A percentile compares a stretch with the other conserved stretches of the same genome.
Evolutionary conservation across 2,329 filamentous ascomycete genomes (phyloP).

Genomic region (Gaeumannomyces sp.): DNA sequence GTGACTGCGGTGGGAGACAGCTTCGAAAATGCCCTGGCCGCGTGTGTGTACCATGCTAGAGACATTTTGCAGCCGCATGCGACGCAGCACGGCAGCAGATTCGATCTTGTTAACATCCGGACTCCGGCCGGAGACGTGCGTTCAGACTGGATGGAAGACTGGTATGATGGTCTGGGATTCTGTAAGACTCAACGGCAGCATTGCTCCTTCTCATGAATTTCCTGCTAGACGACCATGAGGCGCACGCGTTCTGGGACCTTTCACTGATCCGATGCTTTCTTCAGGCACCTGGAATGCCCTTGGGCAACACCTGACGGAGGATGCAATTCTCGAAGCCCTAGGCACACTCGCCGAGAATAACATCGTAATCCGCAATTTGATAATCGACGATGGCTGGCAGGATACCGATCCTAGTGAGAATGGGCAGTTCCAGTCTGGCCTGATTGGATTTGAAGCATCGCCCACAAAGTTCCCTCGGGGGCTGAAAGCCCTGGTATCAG

Average conservation of each 20-base stretch:
- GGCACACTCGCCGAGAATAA: conserved; percentile 62
- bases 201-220: conserved; percentile 5
- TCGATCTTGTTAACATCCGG: conserved; percentile 38
- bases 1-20: conserved; percentile 65
- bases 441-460: conserved; percentile 84
- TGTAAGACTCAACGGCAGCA: conserved; percentile 44
- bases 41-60: conserved; percentile 83
- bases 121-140: conserved; percentile 41
- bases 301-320: conserved; percentile 73
- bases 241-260: not conserved
- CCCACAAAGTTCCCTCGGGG: conserved; percentile 72
- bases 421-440: conserved; percentile 54
- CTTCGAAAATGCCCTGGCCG: conserved; percentile 71
- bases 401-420: conserved; percentile 52
- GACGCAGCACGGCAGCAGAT: conserved; percentile 36
- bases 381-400: conserved; percentile 98
- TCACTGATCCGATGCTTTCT: conserved; percentile 2
- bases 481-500: conserved; percentile 61
- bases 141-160: conserved; percentile 70
- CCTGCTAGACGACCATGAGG: conserved; percentile 10
- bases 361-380: conserved; percentile 76
- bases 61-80: conserved; percentile 44
- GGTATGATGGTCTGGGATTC: conserved; percentile 90
- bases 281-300: conserved; percentile 86
- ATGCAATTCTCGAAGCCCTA: conserved; percentile 71